Base-by-base conservation (phyloP, 2,329 filamentous ascomycete species). In the Arthroderma sp. region DNA sequence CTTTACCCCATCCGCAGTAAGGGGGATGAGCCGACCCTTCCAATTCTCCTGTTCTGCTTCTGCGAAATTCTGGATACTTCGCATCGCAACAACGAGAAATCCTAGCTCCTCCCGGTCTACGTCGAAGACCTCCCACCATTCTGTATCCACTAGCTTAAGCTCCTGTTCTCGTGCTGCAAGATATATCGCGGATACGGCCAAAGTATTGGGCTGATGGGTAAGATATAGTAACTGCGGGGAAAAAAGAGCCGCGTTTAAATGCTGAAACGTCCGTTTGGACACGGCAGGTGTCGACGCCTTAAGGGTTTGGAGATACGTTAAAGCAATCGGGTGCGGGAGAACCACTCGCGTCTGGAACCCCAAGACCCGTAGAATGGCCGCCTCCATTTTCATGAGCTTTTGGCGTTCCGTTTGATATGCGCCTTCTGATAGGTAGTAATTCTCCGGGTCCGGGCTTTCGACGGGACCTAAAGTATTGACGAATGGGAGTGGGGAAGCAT, bases 91-190 rank as follows among this genome's bases (percentile, higher is more conserved):
- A 3, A 94, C 87, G 47, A 96, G 64, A 54, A 96, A 96, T 0
- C 91, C 91, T 32, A 98, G 71, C 60, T 94, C 87, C 68, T 98
- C 91, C 42, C 91, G 74, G 56, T 95, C 88, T 5, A 91, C 85
- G 62, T 98, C 91, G 61, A 96, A 96, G 0, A 96, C 85, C 63
- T 95, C 88, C 91, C 91, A 98, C 91, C 91, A 98, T 50, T 85
- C 81, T 40, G 76, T 77, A 50, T 83, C 83, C 0, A 89, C 86
- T 65, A 95, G 73, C 61, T 85, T 87, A 8, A 83, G 77, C 0
- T 75, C 80, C 1, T 77, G 61, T 52, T 96, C 87, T 38, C 81
- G 75, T 1, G 86, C 83, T 0, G 89, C 85, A n/a, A 86, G 77
- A 60, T 96, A 98, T 30, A 95, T 83, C 1, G 88, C 85, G 1